Conservation (phyloP, 257 asterid genomes). For the Fraxinus cuspidata region DNA sequence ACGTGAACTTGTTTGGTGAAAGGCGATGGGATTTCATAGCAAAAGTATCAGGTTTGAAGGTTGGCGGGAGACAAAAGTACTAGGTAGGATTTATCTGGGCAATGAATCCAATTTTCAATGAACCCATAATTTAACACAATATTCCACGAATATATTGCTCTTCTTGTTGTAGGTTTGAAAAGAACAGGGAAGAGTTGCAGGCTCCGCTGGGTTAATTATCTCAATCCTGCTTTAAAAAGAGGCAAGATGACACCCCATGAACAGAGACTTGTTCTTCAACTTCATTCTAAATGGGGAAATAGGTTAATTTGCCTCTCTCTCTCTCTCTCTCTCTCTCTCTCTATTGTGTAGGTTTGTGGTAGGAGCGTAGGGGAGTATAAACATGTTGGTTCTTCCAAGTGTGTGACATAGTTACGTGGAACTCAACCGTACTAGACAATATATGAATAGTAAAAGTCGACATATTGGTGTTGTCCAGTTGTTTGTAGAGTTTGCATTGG, state of each 20-base stretch:
- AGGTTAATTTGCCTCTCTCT: slow-evolving; percentile 39
- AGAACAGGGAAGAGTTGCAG: slow-evolving; percentile 96
- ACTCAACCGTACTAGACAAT: no score
- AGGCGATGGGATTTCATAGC: slow-evolving; percentile 98
- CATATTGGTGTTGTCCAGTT: no score
- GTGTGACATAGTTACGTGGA: no score
- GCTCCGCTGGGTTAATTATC: slow-evolving; percentile 91
- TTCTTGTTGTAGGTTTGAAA: slow-evolving; percentile 57
- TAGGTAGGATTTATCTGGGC: slow-evolving; percentile 91
- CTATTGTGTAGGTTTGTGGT: neutral
- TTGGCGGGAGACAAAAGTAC: slow-evolving; percentile 81
- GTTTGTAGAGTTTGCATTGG: no score
- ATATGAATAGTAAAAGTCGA: no score
- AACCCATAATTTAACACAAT: slow-evolving; percentile 23
- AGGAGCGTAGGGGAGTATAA: no score
- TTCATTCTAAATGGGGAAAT: slow-evolving; percentile 87
- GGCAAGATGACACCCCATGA: slow-evolving; percentile 89
- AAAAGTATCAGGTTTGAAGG: slow-evolving; percentile 99
- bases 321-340: neutral
- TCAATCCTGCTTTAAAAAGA: slow-evolving; percentile 79
- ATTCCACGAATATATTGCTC: neutral
- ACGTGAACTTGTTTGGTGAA: slow-evolving; percentile 87
- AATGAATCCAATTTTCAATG: slow-evolving; percentile 34
- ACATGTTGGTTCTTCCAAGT: no score
- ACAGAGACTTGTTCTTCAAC: slow-evolving; percentile 72